Conservation (phyloP, 176 grass and related monocot genomes). For the Thalia dealbata region DNA sequence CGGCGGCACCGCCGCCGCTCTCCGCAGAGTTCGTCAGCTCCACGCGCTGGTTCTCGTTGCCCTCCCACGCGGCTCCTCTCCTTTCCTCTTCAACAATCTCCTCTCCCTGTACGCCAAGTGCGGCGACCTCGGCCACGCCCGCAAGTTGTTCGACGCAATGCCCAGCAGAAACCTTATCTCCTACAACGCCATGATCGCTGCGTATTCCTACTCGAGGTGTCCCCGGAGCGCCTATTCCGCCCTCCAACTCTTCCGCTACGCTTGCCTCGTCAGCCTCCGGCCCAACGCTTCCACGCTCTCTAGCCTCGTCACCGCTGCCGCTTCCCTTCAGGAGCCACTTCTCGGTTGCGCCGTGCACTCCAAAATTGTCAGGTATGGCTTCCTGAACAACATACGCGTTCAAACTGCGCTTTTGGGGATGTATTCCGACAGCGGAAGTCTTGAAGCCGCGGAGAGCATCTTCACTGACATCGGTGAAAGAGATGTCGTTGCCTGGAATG, state of each 20-base stretch:
- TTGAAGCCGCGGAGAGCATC: conserved; percentile 35
- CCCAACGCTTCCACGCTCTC: conserved; percentile 57
- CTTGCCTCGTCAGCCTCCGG: conserved; percentile 29
- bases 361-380: conserved; percentile 26
- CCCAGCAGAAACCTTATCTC: conserved; percentile 42
- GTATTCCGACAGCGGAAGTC: conserved; percentile 40
- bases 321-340: conserved; percentile 9
- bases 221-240: conserved; percentile 24
- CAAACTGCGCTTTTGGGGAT: conserved; percentile 70
- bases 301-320: conserved; percentile 40
- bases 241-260: conserved; percentile 33
- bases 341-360: conserved; percentile 27
- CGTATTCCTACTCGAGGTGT: conserved; percentile 24
- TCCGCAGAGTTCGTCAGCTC: conserved; percentile 43
- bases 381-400: conserved; percentile 38
- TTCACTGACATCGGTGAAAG: conserved; percentile 46
- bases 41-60: conserved; percentile 59
- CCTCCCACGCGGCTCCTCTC: conserved; percentile 23
- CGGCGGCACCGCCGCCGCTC: conserved; percentile 10
- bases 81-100: conserved; percentile 68
- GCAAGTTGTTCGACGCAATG: conserved; percentile 57
- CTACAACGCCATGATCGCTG: conserved; percentile 75
- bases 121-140: conserved; percentile 40
- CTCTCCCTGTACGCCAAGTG: conserved; percentile 50
- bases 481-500: conserved; percentile 71